Evolutionary conservation across 1,284 basidiomycete genomes (phyloP).

Genomic region (Tilletiopsis washingtonensis): DNA sequence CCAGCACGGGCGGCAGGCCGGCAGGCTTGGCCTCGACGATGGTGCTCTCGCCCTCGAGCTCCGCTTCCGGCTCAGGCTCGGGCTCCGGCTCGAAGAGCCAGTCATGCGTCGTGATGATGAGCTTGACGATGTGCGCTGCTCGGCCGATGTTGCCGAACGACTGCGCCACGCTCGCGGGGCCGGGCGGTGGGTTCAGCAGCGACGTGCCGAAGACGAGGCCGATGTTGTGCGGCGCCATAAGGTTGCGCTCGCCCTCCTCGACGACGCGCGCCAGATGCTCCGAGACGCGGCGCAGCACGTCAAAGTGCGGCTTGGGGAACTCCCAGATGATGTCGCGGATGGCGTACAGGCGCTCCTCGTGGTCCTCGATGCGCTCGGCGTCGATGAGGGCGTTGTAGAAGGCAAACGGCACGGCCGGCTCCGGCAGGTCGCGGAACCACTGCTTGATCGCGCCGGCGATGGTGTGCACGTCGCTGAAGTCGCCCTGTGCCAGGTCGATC

Average conservation of each 20-base stretch:
- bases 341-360: constrained; percentile 34
- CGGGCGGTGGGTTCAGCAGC: constrained; percentile 40
- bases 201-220: constrained; percentile 46
- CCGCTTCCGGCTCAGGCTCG: constrained; percentile 19
- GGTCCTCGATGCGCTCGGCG: constrained; percentile 37
- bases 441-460: constrained; percentile 42
- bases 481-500: constrained; percentile 26
- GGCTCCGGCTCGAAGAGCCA: constrained; percentile 43
- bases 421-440: constrained; percentile 45
- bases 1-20: too few species aligned
- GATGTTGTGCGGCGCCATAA: constrained; percentile 45
- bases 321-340: constrained; percentile 40
- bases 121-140: constrained; percentile 45
- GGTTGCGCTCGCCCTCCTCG: constrained; percentile 33
- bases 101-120: constrained; percentile 41
- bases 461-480: constrained; percentile 43
- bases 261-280: constrained; percentile 39
- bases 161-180: constrained; percentile 25
- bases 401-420: constrained; percentile 42
- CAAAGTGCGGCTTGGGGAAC: constrained; percentile 40
- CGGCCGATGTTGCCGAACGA: constrained; percentile 40
- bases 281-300: constrained; percentile 32
- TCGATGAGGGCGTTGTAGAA: constrained; percentile 39
- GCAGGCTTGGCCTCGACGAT: background rate
- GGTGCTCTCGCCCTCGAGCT: constrained; percentile 9